Base-by-base conservation (phyloP, 768 basidiomycete species). In the Phylloporus rhodoxanthus region DNA sequence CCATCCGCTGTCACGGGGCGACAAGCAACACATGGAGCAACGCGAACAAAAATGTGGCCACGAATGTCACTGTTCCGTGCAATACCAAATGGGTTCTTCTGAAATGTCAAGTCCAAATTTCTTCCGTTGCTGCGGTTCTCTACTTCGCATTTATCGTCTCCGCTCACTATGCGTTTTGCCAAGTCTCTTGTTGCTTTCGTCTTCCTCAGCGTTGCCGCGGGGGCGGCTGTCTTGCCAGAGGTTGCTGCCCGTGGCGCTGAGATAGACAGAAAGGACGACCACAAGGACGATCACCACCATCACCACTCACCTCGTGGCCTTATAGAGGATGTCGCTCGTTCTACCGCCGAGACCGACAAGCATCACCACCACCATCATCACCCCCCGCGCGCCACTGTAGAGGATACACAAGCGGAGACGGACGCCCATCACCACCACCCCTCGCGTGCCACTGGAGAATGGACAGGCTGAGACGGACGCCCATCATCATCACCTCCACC, bases 141-240 rank as follows among this genome's bases (percentile, higher is more conserved):
- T 48, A 13, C 10, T n/a, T 40, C 47, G 13, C 19, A 21, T 14
- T 19, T 9, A 17, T 21, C 28, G 21, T 19, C 19, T 5, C 15
- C 21, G 13, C 14, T 28, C 26, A 41, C 37, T 39, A 53, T 53
- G 52, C 52, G 48, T 20, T 25, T 53, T 41, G 25, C 39, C 8
- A 40, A 36, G 32, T 23, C 44, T 17, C 25, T 53, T 33, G 9
- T 45, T 21, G 10, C 40, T 11, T 37, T 49, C n/a, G 17, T 40
- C 26, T 53, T 49, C 44, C 48, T 53, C 20, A 36, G 39, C 5
- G 19, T 53, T 15, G 39, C 48, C 17, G 37, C 39, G 1, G 47
- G 47, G 13, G 43, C 39, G 13, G 43, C 39, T 6, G 38, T 41
- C 30, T 13, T 53, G 10, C 52, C 47, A 8, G 11, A 28, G 3